Base-by-base conservation (phyloP, 2,329 filamentous ascomycete species). In the Aureobasidium mangrovei region DNA sequence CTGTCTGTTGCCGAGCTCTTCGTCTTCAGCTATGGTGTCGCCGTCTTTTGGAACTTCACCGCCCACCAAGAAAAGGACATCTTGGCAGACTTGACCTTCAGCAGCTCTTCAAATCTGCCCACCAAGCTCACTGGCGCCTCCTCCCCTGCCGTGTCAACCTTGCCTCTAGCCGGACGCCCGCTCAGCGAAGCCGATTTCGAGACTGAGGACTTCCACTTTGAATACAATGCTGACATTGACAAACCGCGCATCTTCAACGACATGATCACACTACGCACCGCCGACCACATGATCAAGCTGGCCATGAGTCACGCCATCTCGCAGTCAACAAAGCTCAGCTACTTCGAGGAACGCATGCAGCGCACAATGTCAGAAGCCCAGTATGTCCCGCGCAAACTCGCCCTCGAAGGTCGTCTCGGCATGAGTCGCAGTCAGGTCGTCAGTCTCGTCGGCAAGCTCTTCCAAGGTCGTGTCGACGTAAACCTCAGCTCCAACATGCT, bases 11-110 rank as follows among this genome's bases (percentile, higher is more conserved):
- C 88, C 40, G 93, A 98, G 71, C 88, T 97, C 82, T 97, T 95
- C 67, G 85, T 98, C 62, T 97, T 94, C 69, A 91, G 88, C 12
- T 98, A 98, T 65, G 93, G 93, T 24, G 91, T 98, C 0, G 91
- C 93, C 0, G 93, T 98, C 4, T 95, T 98, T 68, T 98, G 93
- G 93, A 98, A 98, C 69, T 96, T 98, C 63, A 91, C 88, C 8
- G 91, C 95, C 69, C 81, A 85, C 60, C 93, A 98, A 68, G 93
- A 98, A 69, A 96, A 95, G 70, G 91, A 96, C 63, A 88, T 97
- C 44, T 79, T 98, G 26, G 93, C 93, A 38, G 93, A 98, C 69
- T 75, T 98, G 53, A 93, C 90, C 1, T 97, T 98, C 71, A 88
- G 88, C 8, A 81, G 84, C 60, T 82, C 80, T 53, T 81, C 85